Evolutionary conservation across 148 eudicot genomes (phyloP), one percentile per base, ranked within the genome.

Genomic region (Cornus kousa): DNA sequence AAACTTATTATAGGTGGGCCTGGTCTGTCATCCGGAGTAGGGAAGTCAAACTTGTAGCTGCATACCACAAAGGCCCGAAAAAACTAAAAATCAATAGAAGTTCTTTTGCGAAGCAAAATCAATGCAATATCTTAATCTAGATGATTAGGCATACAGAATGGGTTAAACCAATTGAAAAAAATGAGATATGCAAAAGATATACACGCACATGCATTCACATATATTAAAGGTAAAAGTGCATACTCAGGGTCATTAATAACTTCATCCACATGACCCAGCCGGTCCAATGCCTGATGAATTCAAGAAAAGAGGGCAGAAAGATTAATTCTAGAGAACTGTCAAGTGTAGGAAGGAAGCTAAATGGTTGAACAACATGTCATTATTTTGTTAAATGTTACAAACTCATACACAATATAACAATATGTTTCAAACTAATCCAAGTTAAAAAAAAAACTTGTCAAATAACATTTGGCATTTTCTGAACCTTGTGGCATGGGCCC

Each of bases 1-100:
- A 97, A 97, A 90, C 98, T 97, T 86, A 97, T 97, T 66, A 97
- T 97, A 76, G 98, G 99, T 55, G 94, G 87, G 69, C 99, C 99
- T 43, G 99, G 99, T 80, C 94, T 89, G 81, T 97, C 99, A 82
- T 97, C 99, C n/a, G 99, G 99, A 71, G 95, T 88, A 76, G 99
- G 99, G 78, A 97, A 97, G 76, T 97, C 99, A 85, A 97, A 97
- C 86, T 97, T 97, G 91, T 97, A 97, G 83, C 99, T 97, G 94
- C 82, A 84, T 71, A 76, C 70, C 71, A 78, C 11, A 77, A 69
- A 80, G 68, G 62, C 40, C 74, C 67, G 67, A 77, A 74, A 19
- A 78, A 67, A 16, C 9, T 43, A 68, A 69, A 20, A 76, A 19
- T 78, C 31, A 79, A 69, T 60, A 83, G 33, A 48, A 80, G 37